Base-by-base conservation (phyloP, 2,329 filamentous ascomycete genomes). In the Fusarium anguioides region DNA sequence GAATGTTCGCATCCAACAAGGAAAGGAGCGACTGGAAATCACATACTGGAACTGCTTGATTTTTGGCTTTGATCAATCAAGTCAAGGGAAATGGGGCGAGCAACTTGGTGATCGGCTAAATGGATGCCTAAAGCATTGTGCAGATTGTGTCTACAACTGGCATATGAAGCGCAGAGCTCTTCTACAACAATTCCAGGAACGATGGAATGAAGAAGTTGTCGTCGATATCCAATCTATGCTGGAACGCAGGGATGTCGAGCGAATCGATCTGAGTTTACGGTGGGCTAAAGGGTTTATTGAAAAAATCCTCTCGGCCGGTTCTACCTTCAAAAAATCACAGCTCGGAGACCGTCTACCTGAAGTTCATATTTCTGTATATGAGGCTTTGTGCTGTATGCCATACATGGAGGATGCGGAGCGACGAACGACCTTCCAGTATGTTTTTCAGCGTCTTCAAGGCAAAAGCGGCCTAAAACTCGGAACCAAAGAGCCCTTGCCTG, bases 321-420 rank as follows among this genome's bases (percentile, higher is more conserved):
- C 79, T 3, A 74, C 75, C 4, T 86, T 86, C 75, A 81, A 80
- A 44, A 82, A 83, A 37, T 72, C 78, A 0, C 80, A 81, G 50
- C 78, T 86, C 35, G 82, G 81, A 14, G 79, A 80, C 20, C 76
- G 83, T 8, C 79, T 86, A 26, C 80, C 85, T 3, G 81, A 86
- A 26, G 88, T 92, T 8, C 86, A 96, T 48, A 86, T 96, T 59
- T 90, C 93, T 12, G 87, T 98, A 27, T 97, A 96, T 72, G 95
- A 98, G 76, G 90, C 91, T 0, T 81, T 98, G 49, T 97, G 94
- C 76, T 97, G 91, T 76, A 88, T 94, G 68, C 85, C 91, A 1
- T 93, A 96, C 75, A 83, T 97, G 62, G 84, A 79, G 41, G 70
- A 81, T n/a, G 81, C 84, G 2, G 82, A 83, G 6, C 83, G 83